Conservation (phyloP, 139 green algal genomes). For the Astrephomene gubernaculifera region DNA sequence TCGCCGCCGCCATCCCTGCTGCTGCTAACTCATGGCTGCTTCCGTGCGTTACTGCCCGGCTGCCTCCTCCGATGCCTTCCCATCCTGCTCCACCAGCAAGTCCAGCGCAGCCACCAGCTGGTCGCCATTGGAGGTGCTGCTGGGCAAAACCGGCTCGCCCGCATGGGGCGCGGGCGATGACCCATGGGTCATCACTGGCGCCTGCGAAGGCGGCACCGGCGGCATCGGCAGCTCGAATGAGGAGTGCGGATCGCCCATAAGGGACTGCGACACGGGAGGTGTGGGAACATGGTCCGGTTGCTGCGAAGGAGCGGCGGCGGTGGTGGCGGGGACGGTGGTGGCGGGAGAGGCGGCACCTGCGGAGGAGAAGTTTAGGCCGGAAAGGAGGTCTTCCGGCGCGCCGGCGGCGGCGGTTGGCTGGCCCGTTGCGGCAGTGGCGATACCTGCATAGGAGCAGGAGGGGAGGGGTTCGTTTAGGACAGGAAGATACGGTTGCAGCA, state of each 20-base stretch:
- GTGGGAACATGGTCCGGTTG: too few relatives aligned
- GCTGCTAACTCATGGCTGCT: neutral
- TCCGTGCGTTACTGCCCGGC: neutral
- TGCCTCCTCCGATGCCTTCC: neutral
- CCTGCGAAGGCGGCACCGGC: neutral
- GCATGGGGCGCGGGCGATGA: too few relatives aligned
- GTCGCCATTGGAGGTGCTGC: neutral
- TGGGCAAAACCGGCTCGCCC: too few relatives aligned
- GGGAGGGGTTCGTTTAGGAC: too few relatives aligned
- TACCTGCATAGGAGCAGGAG: too few relatives aligned
- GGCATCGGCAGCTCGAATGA: neutral
- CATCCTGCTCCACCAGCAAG: conserved; percentile 11
- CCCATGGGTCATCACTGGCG: neutral
- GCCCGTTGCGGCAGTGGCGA: too few relatives aligned
- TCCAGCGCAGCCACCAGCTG: conserved; percentile 36
- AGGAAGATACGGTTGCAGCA: too few relatives aligned
- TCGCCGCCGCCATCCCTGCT: neutral
- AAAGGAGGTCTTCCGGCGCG: neutral
- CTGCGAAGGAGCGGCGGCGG: neutral
- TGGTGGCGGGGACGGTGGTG: neutral
- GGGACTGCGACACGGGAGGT: too few relatives aligned
- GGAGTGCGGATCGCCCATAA: neutral
- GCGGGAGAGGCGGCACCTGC: neutral
- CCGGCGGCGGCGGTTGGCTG: too few relatives aligned
- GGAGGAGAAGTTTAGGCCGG: neutral